These are phyloP conservation scores for Omphalotus guepiniiformis DNA, from an alignment of 768 basidiomycete species.

Conservation along the genomic window DNA sequence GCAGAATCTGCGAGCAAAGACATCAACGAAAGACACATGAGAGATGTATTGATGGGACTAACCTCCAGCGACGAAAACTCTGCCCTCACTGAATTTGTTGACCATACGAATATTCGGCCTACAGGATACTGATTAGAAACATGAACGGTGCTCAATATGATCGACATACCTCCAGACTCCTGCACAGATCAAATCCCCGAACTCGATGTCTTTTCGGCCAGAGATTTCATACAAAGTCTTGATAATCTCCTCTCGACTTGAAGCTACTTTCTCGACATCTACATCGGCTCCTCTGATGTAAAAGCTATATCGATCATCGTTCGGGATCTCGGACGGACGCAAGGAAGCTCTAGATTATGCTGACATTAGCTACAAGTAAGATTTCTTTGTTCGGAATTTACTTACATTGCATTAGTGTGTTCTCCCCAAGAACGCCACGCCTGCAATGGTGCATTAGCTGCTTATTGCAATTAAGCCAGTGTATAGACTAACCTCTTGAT, in stretches of 20 bases:
- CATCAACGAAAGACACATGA: not conserved
- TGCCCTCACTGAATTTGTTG: slow-evolving; percentile 33
- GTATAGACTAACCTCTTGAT: not conserved
- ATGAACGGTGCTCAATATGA: not conserved
- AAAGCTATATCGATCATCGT: slow-evolving; percentile 8
- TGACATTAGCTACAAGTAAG: not conserved
- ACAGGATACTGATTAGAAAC: not conserved
- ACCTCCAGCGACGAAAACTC: slow-evolving; percentile 45
- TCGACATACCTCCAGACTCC: not conserved
- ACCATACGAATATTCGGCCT: slow-evolving; percentile 45
- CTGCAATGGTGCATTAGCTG: slow-evolving; percentile 1
- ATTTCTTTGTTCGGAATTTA: not conserved
- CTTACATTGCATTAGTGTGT: not conserved
- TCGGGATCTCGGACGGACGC: slow-evolving; percentile 3
- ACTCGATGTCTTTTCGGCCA: slow-evolving; percentile 13
- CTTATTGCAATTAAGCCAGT: not conserved
- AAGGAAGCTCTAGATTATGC: not conserved
- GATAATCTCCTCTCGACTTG: slow-evolving; percentile 11
- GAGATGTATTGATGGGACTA: not conserved
- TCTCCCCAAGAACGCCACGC: slow-evolving; percentile 18
- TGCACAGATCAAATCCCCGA: slow-evolving; percentile 10
- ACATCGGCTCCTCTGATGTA: not conserved
- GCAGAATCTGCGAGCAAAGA: slow-evolving; percentile 30
- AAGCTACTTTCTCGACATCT: slow-evolving; percentile 2
- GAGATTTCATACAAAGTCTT: slow-evolving; percentile 5